A percentile compares a stretch with the other conserved stretches of the same genome.
phyloP scores from a whole-genome alignment of 2,329 filamentous ascomycete species.

The Aspergillus calidoustus region DNA sequence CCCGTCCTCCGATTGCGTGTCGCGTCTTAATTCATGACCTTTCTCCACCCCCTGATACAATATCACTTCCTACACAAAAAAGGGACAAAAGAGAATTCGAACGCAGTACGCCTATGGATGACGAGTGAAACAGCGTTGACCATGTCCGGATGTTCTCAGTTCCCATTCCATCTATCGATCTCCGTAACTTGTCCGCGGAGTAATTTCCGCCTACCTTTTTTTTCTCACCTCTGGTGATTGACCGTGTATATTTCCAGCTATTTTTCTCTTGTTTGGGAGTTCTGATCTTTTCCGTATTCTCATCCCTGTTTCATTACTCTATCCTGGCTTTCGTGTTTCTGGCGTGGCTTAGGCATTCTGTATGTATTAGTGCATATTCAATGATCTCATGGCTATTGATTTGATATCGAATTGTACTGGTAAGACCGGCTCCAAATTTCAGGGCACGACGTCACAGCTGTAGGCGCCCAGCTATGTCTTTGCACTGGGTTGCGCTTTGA shows the following conservation, averaged over 20 bases:
- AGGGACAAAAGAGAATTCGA: not conserved
- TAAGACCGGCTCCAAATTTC: not conserved
- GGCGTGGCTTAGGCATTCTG: constrained; percentile 24
- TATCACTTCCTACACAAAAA: not conserved
- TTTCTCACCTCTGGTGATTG: constrained; percentile 15
- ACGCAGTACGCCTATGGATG: not conserved
- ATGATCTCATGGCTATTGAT: constrained; percentile 34
- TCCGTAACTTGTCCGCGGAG: not conserved
- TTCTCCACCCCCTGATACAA: not conserved
- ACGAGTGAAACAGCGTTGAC: not conserved
- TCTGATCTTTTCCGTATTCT: constrained; percentile 22
- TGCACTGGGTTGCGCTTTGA: not conserved
- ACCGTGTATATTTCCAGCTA: constrained; percentile 19
- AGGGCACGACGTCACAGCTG: not conserved
- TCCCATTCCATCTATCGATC: constrained; percentile 15
- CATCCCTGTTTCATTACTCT: constrained; percentile 23
- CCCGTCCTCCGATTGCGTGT: not conserved
- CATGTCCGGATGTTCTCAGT: not conserved
- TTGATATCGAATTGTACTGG: not conserved
- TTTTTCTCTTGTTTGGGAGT: constrained; percentile 29
- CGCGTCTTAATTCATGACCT: constrained; percentile 18
- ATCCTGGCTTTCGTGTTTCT: constrained; percentile 18
- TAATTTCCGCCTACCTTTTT: constrained; percentile 12
- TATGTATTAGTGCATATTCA: constrained; percentile 34
- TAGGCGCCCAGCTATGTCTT: not conserved